phyloP scores from a whole-genome alignment of 139 green algal genomes.

The Spirogloea muscicola region DNA sequence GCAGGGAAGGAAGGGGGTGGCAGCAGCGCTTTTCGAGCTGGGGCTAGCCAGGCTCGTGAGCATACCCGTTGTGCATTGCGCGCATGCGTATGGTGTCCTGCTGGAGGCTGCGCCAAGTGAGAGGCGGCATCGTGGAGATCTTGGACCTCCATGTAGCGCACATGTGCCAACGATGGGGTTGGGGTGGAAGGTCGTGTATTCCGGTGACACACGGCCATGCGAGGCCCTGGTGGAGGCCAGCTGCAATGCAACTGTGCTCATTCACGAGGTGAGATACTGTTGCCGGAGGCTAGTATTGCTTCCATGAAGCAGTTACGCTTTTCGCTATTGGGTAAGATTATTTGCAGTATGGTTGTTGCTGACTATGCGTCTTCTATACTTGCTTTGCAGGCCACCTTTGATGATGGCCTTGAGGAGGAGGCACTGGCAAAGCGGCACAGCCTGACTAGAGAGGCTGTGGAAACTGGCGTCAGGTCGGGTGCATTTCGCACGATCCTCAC shows the following conservation, averaged over 20 bases:
- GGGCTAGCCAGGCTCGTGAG: conserved; percentile 62
- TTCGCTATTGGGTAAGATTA: neutral
- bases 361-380: no score
- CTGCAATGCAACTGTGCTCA: conserved; percentile 72
- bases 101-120: conserved; percentile 60
- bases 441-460: conserved; percentile 80
- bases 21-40: conserved; percentile 29
- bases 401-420: conserved; percentile 78
- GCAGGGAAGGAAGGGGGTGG: conserved; percentile 3
- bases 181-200: conserved; percentile 73
- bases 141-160: no score
- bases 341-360: neutral
- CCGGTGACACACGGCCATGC: conserved; percentile 84
- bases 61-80: conserved; percentile 68
- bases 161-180: no score
- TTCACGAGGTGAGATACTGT: conserved; percentile 89
- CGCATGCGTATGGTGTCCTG: conserved; percentile 68
- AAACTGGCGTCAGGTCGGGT: conserved; percentile 58
- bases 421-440: conserved; percentile 84
- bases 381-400: conserved; percentile 84
- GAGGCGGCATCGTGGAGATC: no score
- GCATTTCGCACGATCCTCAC: conserved; percentile 91
- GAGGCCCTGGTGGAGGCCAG: conserved; percentile 67
- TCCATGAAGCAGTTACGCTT: no score
- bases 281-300: conserved; percentile 25